Evolutionary conservation across 441 rosid species (phyloP), one percentile per base, ranked within the genome.

Genomic region (Theobroma grandiflorum): DNA sequence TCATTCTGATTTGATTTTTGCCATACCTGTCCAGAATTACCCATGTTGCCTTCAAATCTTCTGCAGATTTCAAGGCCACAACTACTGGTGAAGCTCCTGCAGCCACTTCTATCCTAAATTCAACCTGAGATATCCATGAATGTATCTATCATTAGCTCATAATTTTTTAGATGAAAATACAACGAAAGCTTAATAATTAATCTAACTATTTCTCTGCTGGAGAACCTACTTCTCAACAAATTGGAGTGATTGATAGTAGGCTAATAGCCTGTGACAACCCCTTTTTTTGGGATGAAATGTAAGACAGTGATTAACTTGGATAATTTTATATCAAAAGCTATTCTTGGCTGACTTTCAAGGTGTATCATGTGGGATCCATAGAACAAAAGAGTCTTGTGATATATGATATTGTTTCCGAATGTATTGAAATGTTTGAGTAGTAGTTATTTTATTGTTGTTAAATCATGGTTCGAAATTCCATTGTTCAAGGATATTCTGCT

Each of bases 11-110:
- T 12, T 55, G 45, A 53, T 20, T 45, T 18, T 74, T 35, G 43
- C 38, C 85, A 81, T 67, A 88, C 91, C 92, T 86, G 87, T 89
- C 92, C 43, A 89, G 86, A 77, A 89, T 86, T 26, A 86, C 76
- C 88, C 86, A 86, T 38, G 88, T 86, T 77, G 88, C 73, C 59
- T 50, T 71, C 64, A 86, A 67, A 78, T 58, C 72, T 79, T 74
- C 74, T 61, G 87, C 89, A 15, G 82, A 80, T 77, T 79, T 79
- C 31, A 86, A 4, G 58, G 87, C 89, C 40, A 71, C 82, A 38
- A 49, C 68, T 79, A 85, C 88, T 14, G 84, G 82, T 22, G 86
- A 81, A 78, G 85, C 72, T 52, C 87, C 89, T 40, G 82, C 72
- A 40, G 64, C 82, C 79, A 88, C 87, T 78, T 86, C 84, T 66